A percentile compares a stretch with the other conserved stretches of the same genome.
phyloP scores from a whole-genome alignment of 345 rosid genomes.

The Brassica juncea region DNA sequence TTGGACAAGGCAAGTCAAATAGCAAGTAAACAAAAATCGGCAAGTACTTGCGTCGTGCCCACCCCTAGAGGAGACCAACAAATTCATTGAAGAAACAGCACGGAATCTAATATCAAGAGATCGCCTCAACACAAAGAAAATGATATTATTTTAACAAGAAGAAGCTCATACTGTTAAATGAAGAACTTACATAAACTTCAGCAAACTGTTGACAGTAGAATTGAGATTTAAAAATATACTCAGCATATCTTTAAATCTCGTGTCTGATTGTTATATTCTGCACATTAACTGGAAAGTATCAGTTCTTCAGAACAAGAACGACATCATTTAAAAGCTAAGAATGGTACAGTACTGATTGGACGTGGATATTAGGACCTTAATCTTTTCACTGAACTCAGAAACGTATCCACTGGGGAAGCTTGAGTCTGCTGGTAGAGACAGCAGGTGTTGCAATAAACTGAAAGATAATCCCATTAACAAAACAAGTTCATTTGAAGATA shows the following conservation, averaged over 20 bases:
- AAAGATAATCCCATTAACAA: conserved; percentile 8
- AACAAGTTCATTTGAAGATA: conserved; percentile 7
- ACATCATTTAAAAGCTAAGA: neutral
- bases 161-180: conserved; percentile 16
- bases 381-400: conserved; percentile 66
- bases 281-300: conserved; percentile 1
- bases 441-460: conserved; percentile 75
- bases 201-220: conserved; percentile 59
- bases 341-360: conserved; percentile 10
- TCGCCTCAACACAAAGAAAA: conserved; percentile 25
- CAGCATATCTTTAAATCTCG: conserved; percentile 66
- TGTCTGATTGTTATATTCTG: conserved; percentile 67
- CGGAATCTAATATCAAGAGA: conserved; percentile 56
- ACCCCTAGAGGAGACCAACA: neutral
- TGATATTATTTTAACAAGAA: conserved; percentile 11
- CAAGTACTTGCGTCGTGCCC: too few relatives aligned
- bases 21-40: too few relatives aligned
- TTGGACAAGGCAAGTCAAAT: too few relatives aligned
- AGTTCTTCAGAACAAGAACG: conserved; percentile 19
- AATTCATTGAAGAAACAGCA: conserved; percentile 65
- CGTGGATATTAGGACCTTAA: conserved; percentile 60
- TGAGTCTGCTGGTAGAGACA: conserved; percentile 71
- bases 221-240: conserved; percentile 45
- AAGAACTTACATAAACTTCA: conserved; percentile 75
- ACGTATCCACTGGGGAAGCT: conserved; percentile 61